Evolutionary conservation across 2,329 filamentous ascomycete genomes (phyloP), one percentile per base, ranked within the genome.

Genomic region (Cladosporium halotolerans): DNA sequence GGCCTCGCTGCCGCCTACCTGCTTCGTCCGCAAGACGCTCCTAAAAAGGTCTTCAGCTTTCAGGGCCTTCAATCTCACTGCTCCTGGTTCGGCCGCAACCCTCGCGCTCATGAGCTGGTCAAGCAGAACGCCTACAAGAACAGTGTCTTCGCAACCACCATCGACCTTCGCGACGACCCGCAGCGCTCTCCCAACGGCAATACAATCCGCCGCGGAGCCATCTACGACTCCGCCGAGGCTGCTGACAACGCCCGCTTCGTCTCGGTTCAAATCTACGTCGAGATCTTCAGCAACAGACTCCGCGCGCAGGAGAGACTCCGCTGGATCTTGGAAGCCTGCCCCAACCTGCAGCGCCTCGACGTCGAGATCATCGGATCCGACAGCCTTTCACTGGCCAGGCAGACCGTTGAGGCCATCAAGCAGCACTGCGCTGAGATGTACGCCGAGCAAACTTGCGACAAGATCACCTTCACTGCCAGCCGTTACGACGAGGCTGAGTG

Each of bases 81-180:
- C 48, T 32, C 31, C 41, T 40, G 42, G 23, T 51, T 44, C 48
- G 48, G 48, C 40, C 9, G 18, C 48, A 38, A 44, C 40, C 48
- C 48, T n/a, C 14, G 10, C 40, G 40, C 40, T 13, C 48, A 44
- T 40, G 11, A 36, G 5, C 18, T 38, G 16, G 48, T 51, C 32
- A 51, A 51, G 32, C 14, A 32, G 2, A 51, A 51, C 18, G 34
- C 42, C 40, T 44, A n/a, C 14, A 10, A 7, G 9, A 6, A 51
- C 48, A 51, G 48, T 39, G 43, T 32, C 40, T 41, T 51, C 9
- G 31, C 44, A 33, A 39, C 40, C 4, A 14, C n/a, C 2, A 18
- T 44, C 32, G 40, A 51, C 48, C 48, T 51, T 10, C 48, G 48
- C 11, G 48, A 51, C 32, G 31, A 38, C 16, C 14, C 11, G 32